Conservation (phyloP, 257 asterid species). For the Verbascum thapsus region DNA sequence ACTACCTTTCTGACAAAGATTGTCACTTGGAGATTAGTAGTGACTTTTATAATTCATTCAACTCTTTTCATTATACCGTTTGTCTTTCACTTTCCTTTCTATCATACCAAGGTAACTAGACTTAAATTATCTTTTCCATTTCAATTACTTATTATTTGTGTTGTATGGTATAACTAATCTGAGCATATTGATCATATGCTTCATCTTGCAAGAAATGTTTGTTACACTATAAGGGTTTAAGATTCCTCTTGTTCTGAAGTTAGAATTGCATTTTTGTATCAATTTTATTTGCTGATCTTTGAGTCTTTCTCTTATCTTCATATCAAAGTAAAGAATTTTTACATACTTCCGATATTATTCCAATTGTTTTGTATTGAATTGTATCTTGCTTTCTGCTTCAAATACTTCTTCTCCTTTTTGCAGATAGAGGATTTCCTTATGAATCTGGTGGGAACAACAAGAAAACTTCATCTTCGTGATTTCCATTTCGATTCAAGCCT, state of each 20-base stretch:
- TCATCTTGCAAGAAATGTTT: neutral
- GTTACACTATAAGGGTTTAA: neutral
- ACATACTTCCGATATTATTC: conserved; percentile 7
- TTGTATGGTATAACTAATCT: neutral
- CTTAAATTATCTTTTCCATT: neutral
- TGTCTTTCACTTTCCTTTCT: conserved; percentile 30
- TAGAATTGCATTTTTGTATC: conserved; percentile 13
- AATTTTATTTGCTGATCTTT: conserved; percentile 13
- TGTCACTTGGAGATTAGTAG: conserved; percentile 30
- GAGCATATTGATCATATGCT: conserved; percentile 4
- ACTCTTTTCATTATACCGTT: conserved; percentile 28
- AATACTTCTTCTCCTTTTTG: conserved; percentile 20
- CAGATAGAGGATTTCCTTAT: conserved; percentile 42
- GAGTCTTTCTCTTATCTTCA: conserved; percentile 31
- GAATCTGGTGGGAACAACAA: conserved; percentile 53
- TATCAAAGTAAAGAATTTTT: conserved; percentile 44
- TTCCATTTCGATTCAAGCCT: conserved; percentile 54
- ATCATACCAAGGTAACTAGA: conserved; percentile 32
- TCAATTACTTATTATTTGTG: neutral
- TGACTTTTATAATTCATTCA: conserved; percentile 26
- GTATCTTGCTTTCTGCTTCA: conserved; percentile 29
- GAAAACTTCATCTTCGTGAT: conserved; percentile 34
- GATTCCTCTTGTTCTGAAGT: conserved; percentile 11
- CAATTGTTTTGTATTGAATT: conserved; percentile 5
- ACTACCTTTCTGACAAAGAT: conserved; percentile 36